Base-by-base conservation (phyloP, 257 asterid species). In the Solanum piurae region DNA sequence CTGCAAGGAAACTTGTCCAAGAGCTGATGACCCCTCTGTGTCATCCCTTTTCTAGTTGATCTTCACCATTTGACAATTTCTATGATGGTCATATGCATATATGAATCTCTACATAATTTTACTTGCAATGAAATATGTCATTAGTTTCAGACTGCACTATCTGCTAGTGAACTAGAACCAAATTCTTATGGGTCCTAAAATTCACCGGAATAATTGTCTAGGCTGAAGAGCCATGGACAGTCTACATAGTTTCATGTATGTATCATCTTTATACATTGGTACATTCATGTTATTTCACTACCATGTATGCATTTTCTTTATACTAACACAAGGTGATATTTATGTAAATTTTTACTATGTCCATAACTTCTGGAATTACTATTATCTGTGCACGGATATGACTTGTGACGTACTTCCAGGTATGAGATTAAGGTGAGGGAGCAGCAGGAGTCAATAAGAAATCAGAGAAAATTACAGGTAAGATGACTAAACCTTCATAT, bases 401-500 rank as follows among this genome's bases (percentile, higher is more conserved):
- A 76, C 62, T 49, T 82, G 55, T 75, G 18, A 62, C 80, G 49
- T 89, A 89, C 87, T 91, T 84, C 89, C 96, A 96, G 99, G 96
- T 97, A 97, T 87, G 99, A 97, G 89, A 97, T 97, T 33, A 96
- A 97, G 93, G 49, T 97, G 74, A 92, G 98, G 89, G 99, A 97
- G 85, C 99, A 95, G 89, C 99, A 96, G 92, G 97, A 94, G 90
- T 90, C 76, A 87, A 93, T 96, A 31, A 94, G 98, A 92, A 92
- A 91, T 88, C 96, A 97, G 94, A 95, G 99, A 83, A 93, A 94
- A 92, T 62, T 90, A 75, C 99, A 97, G 98, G 99, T 97, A 76
- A 88, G 89, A 55, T 80, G 36, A 49, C 46, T 38, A 27, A 79
- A n/a, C 69, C 85, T 49, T 49, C 29, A 82, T 33, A 46, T 46